Evolutionary conservation across 306 rosid genomes (phyloP).

Genomic region (Alnus glutinosa): DNA sequence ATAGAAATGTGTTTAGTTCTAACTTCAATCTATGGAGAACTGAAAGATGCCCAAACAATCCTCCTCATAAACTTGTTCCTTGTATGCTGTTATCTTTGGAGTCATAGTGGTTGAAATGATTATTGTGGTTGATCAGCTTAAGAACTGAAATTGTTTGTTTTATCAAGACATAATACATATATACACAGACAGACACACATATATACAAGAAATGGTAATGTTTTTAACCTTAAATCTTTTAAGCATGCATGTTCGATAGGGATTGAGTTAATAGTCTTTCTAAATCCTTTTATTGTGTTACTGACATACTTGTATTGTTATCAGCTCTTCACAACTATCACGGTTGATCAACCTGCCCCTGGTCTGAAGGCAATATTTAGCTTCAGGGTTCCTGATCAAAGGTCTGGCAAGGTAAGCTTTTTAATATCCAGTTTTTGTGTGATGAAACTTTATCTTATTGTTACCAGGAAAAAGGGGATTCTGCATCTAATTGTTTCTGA

Average conservation of each 20-base stretch:
- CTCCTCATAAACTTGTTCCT: neutral
- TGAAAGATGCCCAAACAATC: neutral
- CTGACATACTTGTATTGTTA: constrained; percentile 15
- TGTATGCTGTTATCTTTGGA: neutral
- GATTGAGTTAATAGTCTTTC: neutral
- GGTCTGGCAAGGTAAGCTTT: constrained; percentile 82
- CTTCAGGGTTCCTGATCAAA: constrained; percentile 85
- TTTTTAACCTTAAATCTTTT: neutral
- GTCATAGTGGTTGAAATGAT: neutral
- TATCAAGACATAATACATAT: neutral
- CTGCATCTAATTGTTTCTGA: neutral
- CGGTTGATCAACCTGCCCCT: constrained; percentile 74
- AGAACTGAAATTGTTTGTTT: neutral
- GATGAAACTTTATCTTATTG: neutral
- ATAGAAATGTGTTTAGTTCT: neutral
- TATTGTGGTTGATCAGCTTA: neutral
- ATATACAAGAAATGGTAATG: neutral
- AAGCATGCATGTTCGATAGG: neutral
- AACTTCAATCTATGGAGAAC: neutral
- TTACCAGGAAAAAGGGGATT: neutral
- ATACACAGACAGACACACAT: too few species aligned
- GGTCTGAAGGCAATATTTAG: constrained; percentile 76
- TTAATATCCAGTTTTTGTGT: neutral
- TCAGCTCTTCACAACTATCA: constrained; percentile 72
- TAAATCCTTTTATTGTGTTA: constrained; percentile 5